These are phyloP conservation scores for Malus sylvestris DNA, from an alignment of 306 rosid genomes.

Conservation along the genomic window DNA sequence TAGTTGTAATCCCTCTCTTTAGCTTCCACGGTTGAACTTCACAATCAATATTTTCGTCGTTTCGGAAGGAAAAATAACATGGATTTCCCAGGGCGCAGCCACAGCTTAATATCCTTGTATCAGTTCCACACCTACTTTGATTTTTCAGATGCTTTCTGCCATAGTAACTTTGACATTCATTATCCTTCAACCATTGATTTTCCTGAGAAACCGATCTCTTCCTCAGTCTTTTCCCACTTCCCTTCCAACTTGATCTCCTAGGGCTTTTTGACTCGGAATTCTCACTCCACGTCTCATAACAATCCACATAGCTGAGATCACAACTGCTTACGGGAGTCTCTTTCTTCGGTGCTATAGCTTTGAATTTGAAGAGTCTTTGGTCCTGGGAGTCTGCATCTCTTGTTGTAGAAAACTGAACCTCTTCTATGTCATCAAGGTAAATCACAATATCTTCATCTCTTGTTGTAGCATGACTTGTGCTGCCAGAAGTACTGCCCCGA, in stretches of 20 bases:
- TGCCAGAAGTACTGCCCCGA: not conserved
- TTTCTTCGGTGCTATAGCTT: conserved; percentile 8
- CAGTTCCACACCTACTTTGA: conserved; percentile 4
- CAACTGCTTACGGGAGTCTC: conserved; percentile 1
- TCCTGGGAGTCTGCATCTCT: conserved; percentile 33
- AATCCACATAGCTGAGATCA: conserved; percentile 10
- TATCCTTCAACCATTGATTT: conserved; percentile 34
- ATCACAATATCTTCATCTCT: conserved; percentile 22
- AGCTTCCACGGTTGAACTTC: conserved; percentile 19
- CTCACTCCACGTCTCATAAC: conserved; percentile 26
- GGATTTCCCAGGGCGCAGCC: conserved; percentile 38
- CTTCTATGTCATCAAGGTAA: conserved; percentile 49
- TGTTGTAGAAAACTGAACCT: conserved; percentile 26
- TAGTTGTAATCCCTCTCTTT: conserved; percentile 13
- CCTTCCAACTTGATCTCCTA: conserved; percentile 21
- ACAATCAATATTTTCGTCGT: not conserved
- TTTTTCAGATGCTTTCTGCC: conserved; percentile 29
- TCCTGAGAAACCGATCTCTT: conserved; percentile 36
- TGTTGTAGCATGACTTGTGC: not conserved
- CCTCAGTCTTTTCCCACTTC: conserved; percentile 36
- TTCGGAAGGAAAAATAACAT: conserved; percentile 22
- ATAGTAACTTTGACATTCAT: conserved; percentile 35
- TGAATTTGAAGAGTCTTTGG: conserved; percentile 53
- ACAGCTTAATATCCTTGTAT: not conserved
- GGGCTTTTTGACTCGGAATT: conserved; percentile 27